These are phyloP conservation scores for Porodaedalea pini DNA, from an alignment of 1,284 basidiomycete species.

Conservation along the genomic window DNA sequence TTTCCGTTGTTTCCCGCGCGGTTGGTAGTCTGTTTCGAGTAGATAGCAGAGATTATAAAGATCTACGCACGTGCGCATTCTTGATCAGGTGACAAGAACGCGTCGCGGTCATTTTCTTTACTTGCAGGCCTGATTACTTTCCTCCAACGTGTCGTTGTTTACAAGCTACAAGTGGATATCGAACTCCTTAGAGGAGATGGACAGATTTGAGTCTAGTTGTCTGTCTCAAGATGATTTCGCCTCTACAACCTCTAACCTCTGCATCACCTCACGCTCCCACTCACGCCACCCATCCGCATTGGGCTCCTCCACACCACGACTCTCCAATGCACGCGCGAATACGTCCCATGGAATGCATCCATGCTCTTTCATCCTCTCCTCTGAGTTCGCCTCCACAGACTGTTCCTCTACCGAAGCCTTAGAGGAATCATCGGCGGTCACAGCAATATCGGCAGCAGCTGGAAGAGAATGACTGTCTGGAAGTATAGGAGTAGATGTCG, in stretches of 20 bases:
- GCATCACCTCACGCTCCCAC: slow-evolving; percentile 71
- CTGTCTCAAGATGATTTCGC: background rate
- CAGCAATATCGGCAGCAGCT: background rate
- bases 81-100: background rate
- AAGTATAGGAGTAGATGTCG: background rate
- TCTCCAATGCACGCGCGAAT: slow-evolving; percentile 61
- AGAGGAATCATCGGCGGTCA: slow-evolving; percentile 24
- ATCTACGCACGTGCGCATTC: background rate
- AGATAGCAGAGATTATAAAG: too few relatives aligned
- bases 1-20: too few relatives aligned
- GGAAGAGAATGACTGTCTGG: background rate
- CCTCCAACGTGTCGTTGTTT: too few relatives aligned
- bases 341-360: slow-evolving; percentile 75
- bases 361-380: slow-evolving; percentile 12
- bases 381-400: slow-evolving; percentile 32
- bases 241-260: slow-evolving; percentile 55
- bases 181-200: too few relatives aligned
- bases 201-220: background rate
- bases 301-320: slow-evolving; percentile 42
- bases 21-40: too few relatives aligned
- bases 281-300: slow-evolving; percentile 62
- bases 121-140: too few relatives aligned
- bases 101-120: too few relatives aligned
- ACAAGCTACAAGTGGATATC: too few relatives aligned
- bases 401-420: slow-evolving; percentile 38